Evolutionary conservation across 345 rosid species (phyloP).

Genomic region (Eucalyptus pauciflora): DNA sequence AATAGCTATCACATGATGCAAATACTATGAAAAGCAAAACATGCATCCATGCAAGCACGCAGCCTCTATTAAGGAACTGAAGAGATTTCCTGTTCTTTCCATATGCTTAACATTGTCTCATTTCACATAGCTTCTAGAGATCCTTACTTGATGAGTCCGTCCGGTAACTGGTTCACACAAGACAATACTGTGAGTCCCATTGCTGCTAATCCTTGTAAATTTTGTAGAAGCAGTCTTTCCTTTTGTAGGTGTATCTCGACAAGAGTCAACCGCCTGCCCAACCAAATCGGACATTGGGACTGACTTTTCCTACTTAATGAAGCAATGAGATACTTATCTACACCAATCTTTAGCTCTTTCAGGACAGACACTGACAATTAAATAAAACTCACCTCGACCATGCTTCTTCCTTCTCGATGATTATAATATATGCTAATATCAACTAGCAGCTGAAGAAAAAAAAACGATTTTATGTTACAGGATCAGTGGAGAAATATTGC

Average conservation of each 20-base stretch:
- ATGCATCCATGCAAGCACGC: neutral
- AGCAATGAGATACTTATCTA: neutral
- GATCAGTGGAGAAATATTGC: neutral
- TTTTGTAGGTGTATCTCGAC: constrained; percentile 21
- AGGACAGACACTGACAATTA: neutral
- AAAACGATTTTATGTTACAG: neutral
- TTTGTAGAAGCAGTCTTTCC: constrained; percentile 86
- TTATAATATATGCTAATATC: constrained; percentile 49
- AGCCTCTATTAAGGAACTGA: neutral
- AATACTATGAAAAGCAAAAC: neutral
- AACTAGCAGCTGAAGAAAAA: constrained; percentile 37
- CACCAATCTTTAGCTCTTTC: neutral
- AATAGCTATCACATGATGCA: neutral
- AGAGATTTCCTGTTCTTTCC: neutral
- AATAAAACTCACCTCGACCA: constrained; percentile 43
- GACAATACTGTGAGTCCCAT: constrained; percentile 79
- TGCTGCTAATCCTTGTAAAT: constrained; percentile 66
- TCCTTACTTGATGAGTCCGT: constrained; percentile 89
- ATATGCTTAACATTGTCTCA: neutral
- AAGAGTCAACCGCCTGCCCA: constrained; percentile 32
- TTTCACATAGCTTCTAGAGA: neutral
- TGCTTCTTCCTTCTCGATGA: constrained; percentile 79
- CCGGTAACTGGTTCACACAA: constrained; percentile 91
- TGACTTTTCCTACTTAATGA: neutral
- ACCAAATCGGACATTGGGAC: neutral